phyloP scores from a whole-genome alignment of 2,329 filamentous ascomycete species.

The Diaporthe sp. region DNA sequence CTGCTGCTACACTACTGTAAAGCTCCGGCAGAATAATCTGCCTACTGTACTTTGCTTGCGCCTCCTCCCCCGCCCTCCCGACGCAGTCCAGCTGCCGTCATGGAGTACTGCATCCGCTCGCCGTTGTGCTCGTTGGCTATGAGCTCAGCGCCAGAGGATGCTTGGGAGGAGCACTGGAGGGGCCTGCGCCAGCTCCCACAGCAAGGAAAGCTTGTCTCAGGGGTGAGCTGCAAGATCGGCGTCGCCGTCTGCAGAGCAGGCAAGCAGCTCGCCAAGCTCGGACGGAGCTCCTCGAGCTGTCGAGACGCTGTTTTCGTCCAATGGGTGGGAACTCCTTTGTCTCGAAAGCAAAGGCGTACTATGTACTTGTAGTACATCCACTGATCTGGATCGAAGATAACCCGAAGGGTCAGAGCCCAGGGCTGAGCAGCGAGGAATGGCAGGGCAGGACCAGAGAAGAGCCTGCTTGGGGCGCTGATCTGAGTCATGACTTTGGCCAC shows the following conservation, averaged over 20 bases:
- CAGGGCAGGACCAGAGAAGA: neutral
- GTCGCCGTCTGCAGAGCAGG: slow-evolving; percentile 36
- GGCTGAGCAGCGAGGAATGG: slow-evolving; percentile 4
- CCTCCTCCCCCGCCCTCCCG: neutral
- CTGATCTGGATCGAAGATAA: slow-evolving; percentile 18
- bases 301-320: slow-evolving; percentile 25
- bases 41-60: neutral
- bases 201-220: slow-evolving; percentile 34
- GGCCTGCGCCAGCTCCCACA: slow-evolving; percentile 15
- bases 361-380: neutral
- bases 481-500: slow-evolving; percentile 29
- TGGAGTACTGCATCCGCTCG: neutral
- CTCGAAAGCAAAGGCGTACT: neutral
- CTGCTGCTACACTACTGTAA: neutral
- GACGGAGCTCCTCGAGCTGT: slow-evolving; percentile 32
- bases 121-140: neutral
- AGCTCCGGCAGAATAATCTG: slow-evolving; percentile 24
- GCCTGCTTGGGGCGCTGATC: slow-evolving; percentile 20
- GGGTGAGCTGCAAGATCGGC: slow-evolving; percentile 37
- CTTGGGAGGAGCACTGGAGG: neutral
- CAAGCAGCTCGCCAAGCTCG: slow-evolving; percentile 31
- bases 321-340: slow-evolving; percentile 20
- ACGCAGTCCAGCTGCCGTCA: neutral
- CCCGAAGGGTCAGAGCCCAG: neutral
- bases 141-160: neutral